phyloP scores from a whole-genome alignment of 257 asterid species.

The Nemophila menziesii region DNA sequence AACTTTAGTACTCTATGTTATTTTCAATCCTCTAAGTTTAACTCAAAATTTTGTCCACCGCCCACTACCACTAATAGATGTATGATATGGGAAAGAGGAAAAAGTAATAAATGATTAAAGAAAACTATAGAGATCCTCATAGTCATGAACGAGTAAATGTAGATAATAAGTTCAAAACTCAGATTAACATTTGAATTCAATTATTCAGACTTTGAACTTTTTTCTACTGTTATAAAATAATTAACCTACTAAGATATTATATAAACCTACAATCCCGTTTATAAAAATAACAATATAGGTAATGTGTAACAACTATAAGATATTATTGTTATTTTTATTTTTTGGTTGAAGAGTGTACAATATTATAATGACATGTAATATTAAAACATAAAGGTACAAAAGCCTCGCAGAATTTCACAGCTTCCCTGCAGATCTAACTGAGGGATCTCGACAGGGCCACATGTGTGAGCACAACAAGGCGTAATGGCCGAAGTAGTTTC shows the following conservation, averaged over 20 bases:
- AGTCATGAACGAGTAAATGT: background rate
- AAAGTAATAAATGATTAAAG: background rate
- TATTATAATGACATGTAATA: background rate
- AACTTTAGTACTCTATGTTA: background rate
- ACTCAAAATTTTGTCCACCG: background rate
- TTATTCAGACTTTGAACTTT: no score
- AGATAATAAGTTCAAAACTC: no score
- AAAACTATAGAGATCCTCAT: background rate
- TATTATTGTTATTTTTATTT: no score
- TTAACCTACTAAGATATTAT: no score
- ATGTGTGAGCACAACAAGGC: slow-evolving; percentile 20
- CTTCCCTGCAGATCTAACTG: slow-evolving; percentile 9
- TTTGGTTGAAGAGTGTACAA: no score
- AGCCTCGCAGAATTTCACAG: slow-evolving; percentile 19
- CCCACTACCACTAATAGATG: background rate
- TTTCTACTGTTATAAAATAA: no score
- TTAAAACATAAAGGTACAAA: slow-evolving; percentile 18
- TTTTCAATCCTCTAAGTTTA: no score
- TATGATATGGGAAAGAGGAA: background rate
- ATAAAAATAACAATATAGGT: no score
- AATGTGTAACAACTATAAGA: no score
- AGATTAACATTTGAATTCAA: no score
- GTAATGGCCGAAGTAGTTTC: background rate
- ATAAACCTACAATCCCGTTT: no score
- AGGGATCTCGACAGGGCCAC: slow-evolving; percentile 21